These are phyloP conservation scores for Erodium chrysanthum DNA, from an alignment of 441 rosid species.

Conservation along the genomic window DNA sequence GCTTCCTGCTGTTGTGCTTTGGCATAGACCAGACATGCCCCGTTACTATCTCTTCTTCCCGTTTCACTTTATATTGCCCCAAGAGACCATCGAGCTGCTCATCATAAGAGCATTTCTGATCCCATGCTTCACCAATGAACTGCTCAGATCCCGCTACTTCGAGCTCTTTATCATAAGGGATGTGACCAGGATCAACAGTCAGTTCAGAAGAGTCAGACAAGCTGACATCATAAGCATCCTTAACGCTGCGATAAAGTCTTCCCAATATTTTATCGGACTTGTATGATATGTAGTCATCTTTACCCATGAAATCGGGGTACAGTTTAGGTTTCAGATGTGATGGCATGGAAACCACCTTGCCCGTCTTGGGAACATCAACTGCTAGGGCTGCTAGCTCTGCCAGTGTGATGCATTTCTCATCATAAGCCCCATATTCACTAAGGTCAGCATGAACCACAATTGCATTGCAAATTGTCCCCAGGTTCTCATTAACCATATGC, in stretches of 20 bases:
- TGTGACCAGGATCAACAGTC: slow-evolving; percentile 26
- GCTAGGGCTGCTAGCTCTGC: slow-evolving; percentile 88
- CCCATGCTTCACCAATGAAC: slow-evolving; percentile 65
- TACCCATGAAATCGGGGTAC: slow-evolving; percentile 90
- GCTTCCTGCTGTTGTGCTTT: slow-evolving; percentile 47
- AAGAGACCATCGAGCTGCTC: slow-evolving; percentile 64
- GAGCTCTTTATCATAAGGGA: slow-evolving; percentile 56
- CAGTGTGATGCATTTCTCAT: slow-evolving; percentile 51
- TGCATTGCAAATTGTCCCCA: slow-evolving; percentile 74
- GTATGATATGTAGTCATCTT: slow-evolving; percentile 55
- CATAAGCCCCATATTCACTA: slow-evolving; percentile 62
- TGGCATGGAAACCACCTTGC: slow-evolving; percentile 68
- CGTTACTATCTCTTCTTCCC: slow-evolving; percentile 83
- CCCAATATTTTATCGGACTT: slow-evolving; percentile 63
- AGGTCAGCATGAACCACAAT: slow-evolving; percentile 81
- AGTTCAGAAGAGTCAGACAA: slow-evolving; percentile 33
- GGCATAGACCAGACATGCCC: slow-evolving; percentile 96
- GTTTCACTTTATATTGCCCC: slow-evolving; percentile 62
- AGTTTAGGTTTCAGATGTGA: slow-evolving; percentile 50
- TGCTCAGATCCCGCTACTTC: slow-evolving; percentile 47
- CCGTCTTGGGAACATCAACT: slow-evolving; percentile 87
- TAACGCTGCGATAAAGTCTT: slow-evolving; percentile 57
- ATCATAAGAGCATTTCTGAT: slow-evolving; percentile 58
- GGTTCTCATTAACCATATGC: slow-evolving; percentile 61
- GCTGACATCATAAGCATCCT: slow-evolving; percentile 41